These are phyloP conservation scores for Trypanosoma scelopori DNA, from an alignment of 208 protist genomes.

Conservation along the genomic window DNA sequence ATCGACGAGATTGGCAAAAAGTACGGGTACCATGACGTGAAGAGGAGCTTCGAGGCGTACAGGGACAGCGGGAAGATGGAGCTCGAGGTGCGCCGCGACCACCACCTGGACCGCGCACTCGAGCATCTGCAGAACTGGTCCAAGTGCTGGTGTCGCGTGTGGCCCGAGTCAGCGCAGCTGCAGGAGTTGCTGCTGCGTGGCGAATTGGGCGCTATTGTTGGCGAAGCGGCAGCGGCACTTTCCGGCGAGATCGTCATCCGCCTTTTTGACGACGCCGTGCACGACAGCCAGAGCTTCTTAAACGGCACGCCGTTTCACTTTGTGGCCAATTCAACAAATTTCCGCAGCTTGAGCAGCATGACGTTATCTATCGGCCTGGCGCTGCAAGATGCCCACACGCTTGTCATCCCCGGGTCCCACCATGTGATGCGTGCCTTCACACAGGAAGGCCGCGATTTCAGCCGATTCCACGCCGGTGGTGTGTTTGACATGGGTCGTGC, in stretches of 20 bases:
- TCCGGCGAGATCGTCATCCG: constrained; percentile 71
- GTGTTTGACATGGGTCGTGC: constrained; percentile 70
- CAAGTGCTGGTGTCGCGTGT: constrained; percentile 59
- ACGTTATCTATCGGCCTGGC: constrained; percentile 50
- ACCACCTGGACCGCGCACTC: constrained; percentile 65
- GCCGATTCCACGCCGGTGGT: constrained; percentile 41
- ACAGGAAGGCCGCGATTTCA: constrained; percentile 53
- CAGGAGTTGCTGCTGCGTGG: constrained; percentile 26
- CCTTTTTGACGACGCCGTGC: constrained; percentile 61
- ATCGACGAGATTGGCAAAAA: constrained; percentile 41
- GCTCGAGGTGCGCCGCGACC: constrained; percentile 49
- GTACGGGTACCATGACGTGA: constrained; percentile 51
- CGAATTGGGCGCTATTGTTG: constrained; percentile 43
- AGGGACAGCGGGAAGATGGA: constrained; percentile 65
- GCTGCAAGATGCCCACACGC: constrained; percentile 7
- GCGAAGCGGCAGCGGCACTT: constrained; percentile 63
- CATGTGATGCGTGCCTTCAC: constrained; percentile 56
- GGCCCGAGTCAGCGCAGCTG: constrained; percentile 36
- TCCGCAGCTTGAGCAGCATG: constrained; percentile 31
- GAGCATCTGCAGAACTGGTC: constrained; percentile 67
- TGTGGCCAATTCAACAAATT: constrained; percentile 28
- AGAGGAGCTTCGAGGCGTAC: constrained; percentile 58
- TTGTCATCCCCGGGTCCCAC: constrained; percentile 75
- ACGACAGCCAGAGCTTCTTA: constrained; percentile 48
- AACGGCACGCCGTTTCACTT: constrained; percentile 70